Conservation (phyloP, 2,329 filamentous ascomycete genomes). For the Graphium sp. region DNA sequence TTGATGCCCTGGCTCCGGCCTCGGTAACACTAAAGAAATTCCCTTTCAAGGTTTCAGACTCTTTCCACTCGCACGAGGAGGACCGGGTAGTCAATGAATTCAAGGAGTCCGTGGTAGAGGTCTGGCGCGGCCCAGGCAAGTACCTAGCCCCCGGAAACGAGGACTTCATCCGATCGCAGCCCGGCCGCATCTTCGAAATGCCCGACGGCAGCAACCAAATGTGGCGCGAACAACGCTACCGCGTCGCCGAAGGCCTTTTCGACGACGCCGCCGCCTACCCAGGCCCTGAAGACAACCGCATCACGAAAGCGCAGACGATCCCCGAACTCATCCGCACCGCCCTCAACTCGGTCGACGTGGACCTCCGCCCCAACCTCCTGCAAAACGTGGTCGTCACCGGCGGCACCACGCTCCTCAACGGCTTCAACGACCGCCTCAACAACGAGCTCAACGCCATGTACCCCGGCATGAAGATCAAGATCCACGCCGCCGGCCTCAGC, state of each 20-base stretch:
- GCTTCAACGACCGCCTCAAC: slow-evolving; percentile 81
- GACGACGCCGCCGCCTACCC: slow-evolving; percentile 62
- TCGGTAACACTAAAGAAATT: slow-evolving; percentile 63
- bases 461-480: slow-evolving; percentile 71
- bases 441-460: slow-evolving; percentile 68
- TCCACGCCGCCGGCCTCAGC: slow-evolving; percentile 72
- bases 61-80: slow-evolving; percentile 73
- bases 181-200: slow-evolving; percentile 87
- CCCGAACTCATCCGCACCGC: slow-evolving; percentile 66
- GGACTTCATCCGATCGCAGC: slow-evolving; percentile 54
- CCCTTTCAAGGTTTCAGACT: slow-evolving; percentile 39
- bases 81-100: slow-evolving; percentile 88
- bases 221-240: slow-evolving; percentile 78
- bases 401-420: slow-evolving; percentile 71
- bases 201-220: slow-evolving; percentile 93
- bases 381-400: slow-evolving; percentile 88
- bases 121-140: slow-evolving; percentile 69
- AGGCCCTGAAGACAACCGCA: slow-evolving; percentile 14
- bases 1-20: slow-evolving; percentile 69
- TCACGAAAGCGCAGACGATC: slow-evolving; percentile 60
- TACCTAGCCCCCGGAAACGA: slow-evolving; percentile 52
- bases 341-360: slow-evolving; percentile 69
- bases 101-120: slow-evolving; percentile 93
- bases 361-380: slow-evolving; percentile 68
- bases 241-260: slow-evolving; percentile 77